These are phyloP conservation scores for Diaporthe vaccinii DNA, from an alignment of 2,329 filamentous ascomycete genomes.

Conservation along the genomic window DNA sequence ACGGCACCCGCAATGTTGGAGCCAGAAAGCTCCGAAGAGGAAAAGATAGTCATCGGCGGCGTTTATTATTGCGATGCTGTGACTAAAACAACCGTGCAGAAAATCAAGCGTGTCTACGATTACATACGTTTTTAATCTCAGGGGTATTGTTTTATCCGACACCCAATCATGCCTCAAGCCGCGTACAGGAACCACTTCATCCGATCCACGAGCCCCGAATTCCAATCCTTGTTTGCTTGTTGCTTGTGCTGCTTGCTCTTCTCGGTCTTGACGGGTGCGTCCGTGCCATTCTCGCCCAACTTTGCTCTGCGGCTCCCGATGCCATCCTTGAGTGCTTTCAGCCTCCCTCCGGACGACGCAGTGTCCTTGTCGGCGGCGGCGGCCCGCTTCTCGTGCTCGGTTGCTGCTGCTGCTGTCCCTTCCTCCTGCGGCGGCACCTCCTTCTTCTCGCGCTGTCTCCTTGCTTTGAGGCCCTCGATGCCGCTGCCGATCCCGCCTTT, in stretches of 20 bases:
- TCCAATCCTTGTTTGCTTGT: neutral
- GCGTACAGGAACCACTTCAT: conserved; percentile 30
- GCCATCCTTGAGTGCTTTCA: conserved; percentile 15
- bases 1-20: neutral
- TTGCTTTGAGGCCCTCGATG: conserved; percentile 20
- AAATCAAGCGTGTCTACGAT: neutral
- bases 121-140: conserved; percentile 7
- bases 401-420: neutral
- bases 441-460: conserved; percentile 16
- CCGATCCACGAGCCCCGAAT: conserved; percentile 26
- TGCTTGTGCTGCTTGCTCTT: conserved; percentile 19
- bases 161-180: conserved; percentile 8
- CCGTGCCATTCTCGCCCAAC: neutral
- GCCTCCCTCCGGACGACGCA: neutral
- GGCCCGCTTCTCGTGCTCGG: neutral
- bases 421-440: neutral
- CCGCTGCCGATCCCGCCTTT: conserved; percentile 27
- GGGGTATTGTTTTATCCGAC: conserved; percentile 12
- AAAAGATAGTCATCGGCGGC: conserved; percentile 1
- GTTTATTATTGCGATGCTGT: conserved; percentile 18
- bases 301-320: conserved; percentile 10
- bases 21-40: neutral
- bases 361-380: neutral
- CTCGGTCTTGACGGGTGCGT: neutral
- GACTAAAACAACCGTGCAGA: conserved; percentile 13